phyloP scores from a whole-genome alignment of 2,329 filamentous ascomycete species.

The Fusarium sp. region DNA sequence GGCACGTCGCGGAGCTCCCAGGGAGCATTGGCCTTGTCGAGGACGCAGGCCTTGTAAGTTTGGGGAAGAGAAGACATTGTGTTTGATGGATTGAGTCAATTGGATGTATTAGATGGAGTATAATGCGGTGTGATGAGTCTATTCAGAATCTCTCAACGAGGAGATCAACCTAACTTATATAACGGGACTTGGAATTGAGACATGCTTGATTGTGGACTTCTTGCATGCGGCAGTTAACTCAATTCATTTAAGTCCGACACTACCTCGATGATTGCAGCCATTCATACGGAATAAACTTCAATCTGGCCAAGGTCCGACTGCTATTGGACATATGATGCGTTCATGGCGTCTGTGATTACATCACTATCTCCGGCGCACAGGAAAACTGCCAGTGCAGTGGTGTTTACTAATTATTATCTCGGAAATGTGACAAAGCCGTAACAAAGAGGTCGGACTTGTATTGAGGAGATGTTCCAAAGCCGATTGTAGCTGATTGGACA shows the following conservation, averaged over 20 bases:
- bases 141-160: background rate
- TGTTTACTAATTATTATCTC: constrained; percentile 11
- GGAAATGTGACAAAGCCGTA: constrained; percentile 37
- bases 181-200: background rate
- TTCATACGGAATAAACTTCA: constrained; percentile 1
- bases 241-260: constrained; percentile 15
- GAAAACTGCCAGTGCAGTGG: background rate
- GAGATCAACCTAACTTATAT: constrained; percentile 3
- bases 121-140: constrained; percentile 1
- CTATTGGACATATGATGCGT: constrained; percentile 11
- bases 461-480: constrained; percentile 41
- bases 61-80: constrained; percentile 65
- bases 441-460: constrained; percentile 26
- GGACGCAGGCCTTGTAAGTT: constrained; percentile 75
- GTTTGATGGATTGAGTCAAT: background rate
- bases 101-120: background rate
- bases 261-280: background rate
- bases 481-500: constrained; percentile 23
- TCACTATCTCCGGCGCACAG: constrained; percentile 13
- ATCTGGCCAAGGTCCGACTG: background rate
- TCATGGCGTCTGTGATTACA: constrained; percentile 31
- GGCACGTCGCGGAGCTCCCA: constrained; percentile 71
- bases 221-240: background rate
- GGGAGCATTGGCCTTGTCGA: constrained; percentile 65
- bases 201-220: background rate